These are phyloP conservation scores for Fusarium sp. DNA, from an alignment of 2,329 filamentous ascomycete species.

Conservation along the genomic window DNA sequence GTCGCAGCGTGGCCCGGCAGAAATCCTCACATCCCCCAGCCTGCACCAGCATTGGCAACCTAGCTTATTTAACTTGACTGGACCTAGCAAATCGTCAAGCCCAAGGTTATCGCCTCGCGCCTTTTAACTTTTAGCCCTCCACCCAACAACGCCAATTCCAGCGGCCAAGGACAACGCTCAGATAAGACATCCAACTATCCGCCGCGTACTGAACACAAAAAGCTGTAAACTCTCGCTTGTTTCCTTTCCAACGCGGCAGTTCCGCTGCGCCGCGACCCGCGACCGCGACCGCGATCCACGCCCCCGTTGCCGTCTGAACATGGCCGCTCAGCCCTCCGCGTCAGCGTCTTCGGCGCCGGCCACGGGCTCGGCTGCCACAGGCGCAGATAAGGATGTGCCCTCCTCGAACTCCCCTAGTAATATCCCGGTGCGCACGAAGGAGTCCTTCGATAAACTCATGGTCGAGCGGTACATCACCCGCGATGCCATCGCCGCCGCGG, in stretches of 20 bases:
- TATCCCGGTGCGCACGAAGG: slow-evolving; percentile 62
- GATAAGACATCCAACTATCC: slow-evolving; percentile 2
- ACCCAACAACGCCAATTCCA: slow-evolving; percentile 16
- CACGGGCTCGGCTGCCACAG: slow-evolving; percentile 46
- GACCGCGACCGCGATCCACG: slow-evolving; percentile 41
- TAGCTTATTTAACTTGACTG: background rate
- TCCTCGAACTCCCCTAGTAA: slow-evolving; percentile 34
- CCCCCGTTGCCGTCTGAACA: slow-evolving; percentile 42
- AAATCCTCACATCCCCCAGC: slow-evolving; percentile 36
- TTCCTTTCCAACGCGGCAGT: slow-evolving; percentile 51
- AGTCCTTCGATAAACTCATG: slow-evolving; percentile 62
- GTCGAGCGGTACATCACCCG: slow-evolving; percentile 64
- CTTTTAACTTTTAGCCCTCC: slow-evolving; percentile 19
- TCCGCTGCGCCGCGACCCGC: slow-evolving; percentile 45
- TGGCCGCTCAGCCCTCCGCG: slow-evolving; percentile 57
- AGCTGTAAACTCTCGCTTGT: slow-evolving; percentile 10
- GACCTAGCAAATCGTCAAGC: slow-evolving; percentile 29
- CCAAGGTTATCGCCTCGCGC: slow-evolving; percentile 25
- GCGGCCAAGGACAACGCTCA: slow-evolving; percentile 19
- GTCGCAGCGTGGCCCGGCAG: slow-evolving; percentile 35
- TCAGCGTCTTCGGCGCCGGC: slow-evolving; percentile 48
- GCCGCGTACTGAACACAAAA: slow-evolving; percentile 29
- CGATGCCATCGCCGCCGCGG: slow-evolving; percentile 64
- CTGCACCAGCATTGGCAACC: slow-evolving; percentile 7
- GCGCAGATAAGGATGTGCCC: slow-evolving; percentile 44